Base-by-base conservation (phyloP, 192 early-diverging fungal species). In the Rhizophagus prolifer region DNA sequence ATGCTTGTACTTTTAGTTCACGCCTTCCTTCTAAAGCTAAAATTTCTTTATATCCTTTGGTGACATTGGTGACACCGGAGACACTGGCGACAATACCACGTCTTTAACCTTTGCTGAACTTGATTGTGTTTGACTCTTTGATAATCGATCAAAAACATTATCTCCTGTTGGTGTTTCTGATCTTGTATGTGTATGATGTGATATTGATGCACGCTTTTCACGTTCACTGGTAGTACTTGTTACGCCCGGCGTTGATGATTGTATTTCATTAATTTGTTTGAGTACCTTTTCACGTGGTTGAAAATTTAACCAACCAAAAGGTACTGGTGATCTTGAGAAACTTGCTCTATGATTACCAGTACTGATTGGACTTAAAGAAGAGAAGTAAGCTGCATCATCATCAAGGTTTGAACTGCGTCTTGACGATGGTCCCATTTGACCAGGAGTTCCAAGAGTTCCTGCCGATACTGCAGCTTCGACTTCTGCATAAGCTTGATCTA, bases 111-210 rank as follows among this genome's bases (percentile, higher is more conserved):
- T 73, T 26, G 50, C 59, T 34, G 72, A 60, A 41, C 72, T 73
- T 61, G 72, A 61, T 8, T 60, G 54, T 41, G 72, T 73, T 36
- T 73, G 58, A 60, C 58, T 38, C 9, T n/a, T 30, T n/a, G 74
- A 23, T 64, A 75, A 64, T 19, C 74, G 31, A 75, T 75, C 74
- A 64, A 44, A 75, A 1, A 75, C 62, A 30, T 64, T 73, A 38
- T 19, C 60, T 13, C 36, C 14, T n/a, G 34, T 7, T 16, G 74
- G 74, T 21, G 61, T 75, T 19, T 44, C 41, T 46, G 61, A 75
- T 47, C 74, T 62, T 12, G 19, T 59, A 46, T 75, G 74, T 19
- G 62, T 19, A 64, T 72, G 70, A 58, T 59, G 70, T 28, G 26
- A 12, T 7, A 68, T 46, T 6, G 9, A 25, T 21, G 9, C 13